Evolutionary conservation across 495 filamentous ascomycete genomes (phyloP).

Genomic region (Daldinia loculata): DNA sequence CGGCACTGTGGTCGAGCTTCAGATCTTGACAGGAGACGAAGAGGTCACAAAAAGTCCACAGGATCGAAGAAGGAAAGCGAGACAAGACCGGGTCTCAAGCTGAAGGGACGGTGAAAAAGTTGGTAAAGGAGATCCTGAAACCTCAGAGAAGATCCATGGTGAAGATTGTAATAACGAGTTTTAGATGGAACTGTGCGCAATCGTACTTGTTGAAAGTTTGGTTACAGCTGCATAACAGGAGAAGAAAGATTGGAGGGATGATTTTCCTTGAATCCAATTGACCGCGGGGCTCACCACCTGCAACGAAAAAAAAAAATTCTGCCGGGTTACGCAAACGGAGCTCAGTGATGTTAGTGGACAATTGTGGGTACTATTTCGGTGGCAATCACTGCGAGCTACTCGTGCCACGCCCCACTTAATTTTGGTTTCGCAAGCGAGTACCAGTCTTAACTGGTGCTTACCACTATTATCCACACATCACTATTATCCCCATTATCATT

Average conservation of each 20-base stretch:
- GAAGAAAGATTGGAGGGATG: conserved; percentile 38
- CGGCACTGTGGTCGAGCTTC: conserved; percentile 13
- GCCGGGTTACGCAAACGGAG: conserved; percentile 37
- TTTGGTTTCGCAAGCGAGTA: too few relatives aligned
- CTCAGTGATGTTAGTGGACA: conserved; percentile 19
- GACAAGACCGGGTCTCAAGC: conserved; percentile 18
- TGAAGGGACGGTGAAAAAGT: conserved; percentile 11
- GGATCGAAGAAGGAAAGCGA: conserved; percentile 20
- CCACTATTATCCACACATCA: too few relatives aligned
- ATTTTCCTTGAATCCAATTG: conserved; percentile 25
- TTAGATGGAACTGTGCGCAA: conserved; percentile 35
- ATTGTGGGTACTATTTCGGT: conserved; percentile 23
- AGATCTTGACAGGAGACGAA: conserved; percentile 7
- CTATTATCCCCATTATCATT: too few relatives aligned
- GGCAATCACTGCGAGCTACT: conserved; percentile 27
- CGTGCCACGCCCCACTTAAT: too few relatives aligned
- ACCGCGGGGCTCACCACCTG: conserved; percentile 37
- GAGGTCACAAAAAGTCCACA: conserved; percentile 2
- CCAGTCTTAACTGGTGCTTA: too few relatives aligned
- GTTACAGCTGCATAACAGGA: conserved; percentile 28
- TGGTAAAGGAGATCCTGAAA: conserved; percentile 15
- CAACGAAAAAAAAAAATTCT: conserved; percentile 33
- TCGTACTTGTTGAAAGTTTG: conserved; percentile 28
- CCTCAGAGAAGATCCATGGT: conserved; percentile 45
- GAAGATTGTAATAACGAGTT: conserved; percentile 33